Conservation (phyloP, 2,329 filamentous ascomycete species). For the Colletotrichum limetticola region DNA sequence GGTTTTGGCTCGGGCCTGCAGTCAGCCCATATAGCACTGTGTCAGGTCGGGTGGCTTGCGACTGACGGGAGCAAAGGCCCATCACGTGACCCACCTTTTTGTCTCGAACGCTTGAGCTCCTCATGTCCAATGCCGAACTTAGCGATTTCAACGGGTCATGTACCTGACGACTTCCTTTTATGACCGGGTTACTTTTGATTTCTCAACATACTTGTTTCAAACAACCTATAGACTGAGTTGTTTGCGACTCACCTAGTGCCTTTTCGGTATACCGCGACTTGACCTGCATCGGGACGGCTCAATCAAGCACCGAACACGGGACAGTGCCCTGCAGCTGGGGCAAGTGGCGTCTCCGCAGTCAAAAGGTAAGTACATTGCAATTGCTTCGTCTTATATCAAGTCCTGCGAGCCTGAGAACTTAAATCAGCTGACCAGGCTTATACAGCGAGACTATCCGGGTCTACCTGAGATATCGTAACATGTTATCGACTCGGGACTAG, state of each 20-base stretch:
- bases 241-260: conserved; percentile 9
- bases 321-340: conserved; percentile 22
- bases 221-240: conserved; percentile 18
- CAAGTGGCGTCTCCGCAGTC: conserved; percentile 29
- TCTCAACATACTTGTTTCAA: conserved; percentile 22
- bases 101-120: conserved; percentile 12
- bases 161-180: conserved; percentile 27
- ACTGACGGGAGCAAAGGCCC: background rate
- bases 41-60: background rate
- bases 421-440: conserved; percentile 19
- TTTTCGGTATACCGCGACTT: background rate
- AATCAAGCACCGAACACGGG: conserved; percentile 16
- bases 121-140: conserved; percentile 14
- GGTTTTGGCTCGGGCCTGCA: conserved; percentile 4
- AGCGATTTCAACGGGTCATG: conserved; percentile 28
- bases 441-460: conserved; percentile 12
- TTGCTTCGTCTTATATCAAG: conserved; percentile 25
- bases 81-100: conserved; percentile 19
- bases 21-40: background rate
- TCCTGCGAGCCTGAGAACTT: conserved; percentile 6
- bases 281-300: conserved; percentile 16
- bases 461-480: conserved; percentile 21
- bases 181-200: conserved; percentile 14
- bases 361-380: conserved; percentile 26
- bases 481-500: conserved; percentile 27